Percentiles rank a stretch among this genome's conserved stretches.
Evolutionary conservation across 768 basidiomycete genomes (phyloP).

Genomic region (Hemileccinum impolitum): DNA sequence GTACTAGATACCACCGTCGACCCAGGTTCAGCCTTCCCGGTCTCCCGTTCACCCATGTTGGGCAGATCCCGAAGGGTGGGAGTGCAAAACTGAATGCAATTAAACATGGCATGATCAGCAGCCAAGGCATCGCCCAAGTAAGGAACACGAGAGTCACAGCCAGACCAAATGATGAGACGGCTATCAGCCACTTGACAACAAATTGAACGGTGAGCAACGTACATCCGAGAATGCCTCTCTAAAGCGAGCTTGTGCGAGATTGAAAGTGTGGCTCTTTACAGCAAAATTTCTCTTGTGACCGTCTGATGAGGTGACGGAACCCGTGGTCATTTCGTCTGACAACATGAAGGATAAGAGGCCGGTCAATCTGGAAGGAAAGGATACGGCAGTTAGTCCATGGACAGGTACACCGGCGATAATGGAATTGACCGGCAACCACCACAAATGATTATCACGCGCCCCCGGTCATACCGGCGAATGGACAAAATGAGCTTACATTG

Average conservation of each 20-base stretch:
- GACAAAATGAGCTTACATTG: conserved; percentile 60
- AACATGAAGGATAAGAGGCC: conserved; percentile 95
- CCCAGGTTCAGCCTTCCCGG: conserved; percentile 44
- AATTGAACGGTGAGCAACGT: conserved; percentile 31
- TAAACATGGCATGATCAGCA: conserved; percentile 18
- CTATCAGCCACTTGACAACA: conserved; percentile 22
- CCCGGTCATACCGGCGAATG: conserved; percentile 1
- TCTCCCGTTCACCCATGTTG: conserved; percentile 88
- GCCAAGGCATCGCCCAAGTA: conserved; percentile 10
- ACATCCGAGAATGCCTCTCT: conserved; percentile 88
- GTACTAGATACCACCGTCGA: conserved; percentile 20
- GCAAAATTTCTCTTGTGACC: conserved; percentile 79
- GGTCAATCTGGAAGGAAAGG: conserved; percentile 59
- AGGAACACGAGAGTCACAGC: conserved; percentile 19
- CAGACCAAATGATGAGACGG: conserved; percentile 14
- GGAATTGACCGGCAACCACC: conserved; percentile 12
- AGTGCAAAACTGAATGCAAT: conserved; percentile 58
- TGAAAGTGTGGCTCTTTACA: conserved; percentile 79
- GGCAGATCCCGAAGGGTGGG: conserved; percentile 70
- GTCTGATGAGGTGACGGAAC: conserved; percentile 78
- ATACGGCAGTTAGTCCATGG: conserved; percentile 8
- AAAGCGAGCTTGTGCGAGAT: conserved; percentile 75
- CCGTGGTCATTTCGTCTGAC: conserved; percentile 95
- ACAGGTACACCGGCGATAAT: conserved; percentile 8
- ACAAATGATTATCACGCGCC: conserved; percentile 10